Conservation (phyloP, 2,329 filamentous ascomycete species). For the Aspergillus fischeri region DNA sequence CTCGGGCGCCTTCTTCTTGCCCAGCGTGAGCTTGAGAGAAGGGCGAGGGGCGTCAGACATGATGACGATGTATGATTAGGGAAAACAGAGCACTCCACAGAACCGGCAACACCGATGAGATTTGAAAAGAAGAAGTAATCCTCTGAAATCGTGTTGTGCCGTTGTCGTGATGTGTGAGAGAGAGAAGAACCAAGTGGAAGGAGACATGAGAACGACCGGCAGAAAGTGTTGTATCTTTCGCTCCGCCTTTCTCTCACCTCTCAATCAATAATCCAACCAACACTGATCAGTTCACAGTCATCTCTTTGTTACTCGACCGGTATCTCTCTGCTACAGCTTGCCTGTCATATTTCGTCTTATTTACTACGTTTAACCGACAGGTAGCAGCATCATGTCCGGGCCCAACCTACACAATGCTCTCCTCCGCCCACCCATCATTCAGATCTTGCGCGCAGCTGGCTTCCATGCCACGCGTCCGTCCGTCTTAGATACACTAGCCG, state of each 20-base stretch:
- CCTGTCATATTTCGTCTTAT: background rate
- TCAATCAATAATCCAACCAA: background rate
- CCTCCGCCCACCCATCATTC: slow-evolving; percentile 79
- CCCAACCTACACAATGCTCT: slow-evolving; percentile 66
- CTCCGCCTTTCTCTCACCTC: slow-evolving; percentile 1
- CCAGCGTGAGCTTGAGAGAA: slow-evolving; percentile 40
- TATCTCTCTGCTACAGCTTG: background rate
- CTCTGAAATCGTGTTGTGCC: background rate
- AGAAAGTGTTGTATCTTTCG: slow-evolving; percentile 1
- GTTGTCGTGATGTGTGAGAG: background rate
- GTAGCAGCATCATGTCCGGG: slow-evolving; percentile 39
- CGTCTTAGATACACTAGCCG: slow-evolving; percentile 82
- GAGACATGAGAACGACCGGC: background rate
- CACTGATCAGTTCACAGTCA: background rate
- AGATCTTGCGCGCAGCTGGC: slow-evolving; percentile 86
- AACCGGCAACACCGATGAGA: background rate
- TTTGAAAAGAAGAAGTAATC: background rate
- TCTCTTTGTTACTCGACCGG: background rate
- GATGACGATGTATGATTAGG: slow-evolving; percentile 4
- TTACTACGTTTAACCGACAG: background rate
- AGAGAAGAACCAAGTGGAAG: background rate
- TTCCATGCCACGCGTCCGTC: slow-evolving; percentile 79
- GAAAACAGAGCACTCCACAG: background rate
- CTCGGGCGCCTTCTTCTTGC: slow-evolving; percentile 33
- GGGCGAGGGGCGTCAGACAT: slow-evolving; percentile 36